A percentile compares a stretch with the other conserved stretches of the same genome.
phyloP scores from a whole-genome alignment of 768 basidiomycete genomes.

The Agrocybe pediades region DNA sequence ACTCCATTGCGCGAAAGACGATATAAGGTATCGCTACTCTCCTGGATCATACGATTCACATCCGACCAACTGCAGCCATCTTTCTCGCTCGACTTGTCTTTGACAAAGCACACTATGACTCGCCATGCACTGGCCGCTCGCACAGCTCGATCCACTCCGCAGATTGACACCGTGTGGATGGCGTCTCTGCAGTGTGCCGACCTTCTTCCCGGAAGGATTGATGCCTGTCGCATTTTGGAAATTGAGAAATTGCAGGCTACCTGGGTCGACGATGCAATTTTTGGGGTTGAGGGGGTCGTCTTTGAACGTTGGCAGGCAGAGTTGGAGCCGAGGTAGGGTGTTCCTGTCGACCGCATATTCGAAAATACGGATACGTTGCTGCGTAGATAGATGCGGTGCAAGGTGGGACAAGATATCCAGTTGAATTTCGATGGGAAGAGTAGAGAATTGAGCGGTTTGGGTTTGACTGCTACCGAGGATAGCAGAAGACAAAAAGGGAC shows the following conservation, averaged over 20 bases:
- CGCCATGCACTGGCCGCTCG: neutral
- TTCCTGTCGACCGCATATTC: constrained; percentile 13
- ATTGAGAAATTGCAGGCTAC: neutral
- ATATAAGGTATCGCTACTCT: too few species aligned
- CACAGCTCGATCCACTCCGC: neutral
- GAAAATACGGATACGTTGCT: constrained; percentile 18
- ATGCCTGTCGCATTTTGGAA: neutral
- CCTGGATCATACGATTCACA: constrained; percentile 13
- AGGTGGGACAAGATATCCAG: constrained; percentile 16
- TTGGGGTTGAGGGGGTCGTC: neutral
- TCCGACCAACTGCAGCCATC: constrained; percentile 12
- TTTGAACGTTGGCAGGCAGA: constrained; percentile 9
- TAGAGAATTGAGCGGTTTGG: constrained; percentile 2
- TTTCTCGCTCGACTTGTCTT: constrained; percentile 1
- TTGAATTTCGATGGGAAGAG: constrained; percentile 20
- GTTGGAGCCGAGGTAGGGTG: constrained; percentile 16
- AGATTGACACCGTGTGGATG: too few species aligned
- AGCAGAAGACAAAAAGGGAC: neutral
- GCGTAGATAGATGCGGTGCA: constrained; percentile 14
- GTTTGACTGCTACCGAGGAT: neutral
- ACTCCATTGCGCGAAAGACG: too few species aligned
- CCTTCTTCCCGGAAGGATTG: neutral
- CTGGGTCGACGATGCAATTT: constrained; percentile 10
- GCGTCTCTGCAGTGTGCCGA: neutral
- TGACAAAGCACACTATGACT: constrained; percentile 5